Evolutionary conservation across 352 stramenopile species (phyloP), one percentile per base, ranked within the genome.

Genomic region (Pythium grandisporangium): DNA sequence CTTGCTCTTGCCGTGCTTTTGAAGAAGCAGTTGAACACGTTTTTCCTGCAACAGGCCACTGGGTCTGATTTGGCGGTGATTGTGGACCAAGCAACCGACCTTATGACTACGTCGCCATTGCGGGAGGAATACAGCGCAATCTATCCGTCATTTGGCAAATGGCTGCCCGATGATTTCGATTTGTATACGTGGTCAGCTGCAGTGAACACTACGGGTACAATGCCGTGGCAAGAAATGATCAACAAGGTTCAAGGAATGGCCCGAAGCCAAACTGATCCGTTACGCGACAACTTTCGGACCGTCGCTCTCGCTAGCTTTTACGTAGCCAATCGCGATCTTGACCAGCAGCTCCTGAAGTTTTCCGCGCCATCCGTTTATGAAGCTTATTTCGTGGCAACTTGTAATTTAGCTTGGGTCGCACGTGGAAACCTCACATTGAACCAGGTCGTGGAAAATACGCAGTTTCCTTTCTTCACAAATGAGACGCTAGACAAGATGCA

Each of bases 351-450:
- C 17, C 5, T 30, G 23, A 5, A 5, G 22, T 44, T 44, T 36
- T 19, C 16, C 14, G 2, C 4, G 35, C 45, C 37, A 20, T 5
- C 37, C 17, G 16, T 46, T 14, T 24, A 29, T 11, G 20, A 48
- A 40, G 29, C 24, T 20, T 37, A 52, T 19, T 52, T 52, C 20
- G 30, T 21, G 4, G 45, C 45, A 3, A 48, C 45, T 34, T 52
- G 40, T 26, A 52, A 45, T 23, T 19, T 52, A 20, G 45, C 36
- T 16, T 52, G 37, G 34, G 20, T 52, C 12, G 1, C 13, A 14
- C 19, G 25, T 8, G 4, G 14, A 1, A 25, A 34, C 21, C 16
- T 52, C 34, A 45, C 35, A 16, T 29, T 52, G 4, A 13, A 6
- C 4, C 22, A 52, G 34, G 12, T 45, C 20, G 36, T 47, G 3